Percentiles rank a stretch among this genome's conserved stretches.
Evolutionary conservation across 163 green algal species (phyloP).

Genomic region (Dunaliella salina): DNA sequence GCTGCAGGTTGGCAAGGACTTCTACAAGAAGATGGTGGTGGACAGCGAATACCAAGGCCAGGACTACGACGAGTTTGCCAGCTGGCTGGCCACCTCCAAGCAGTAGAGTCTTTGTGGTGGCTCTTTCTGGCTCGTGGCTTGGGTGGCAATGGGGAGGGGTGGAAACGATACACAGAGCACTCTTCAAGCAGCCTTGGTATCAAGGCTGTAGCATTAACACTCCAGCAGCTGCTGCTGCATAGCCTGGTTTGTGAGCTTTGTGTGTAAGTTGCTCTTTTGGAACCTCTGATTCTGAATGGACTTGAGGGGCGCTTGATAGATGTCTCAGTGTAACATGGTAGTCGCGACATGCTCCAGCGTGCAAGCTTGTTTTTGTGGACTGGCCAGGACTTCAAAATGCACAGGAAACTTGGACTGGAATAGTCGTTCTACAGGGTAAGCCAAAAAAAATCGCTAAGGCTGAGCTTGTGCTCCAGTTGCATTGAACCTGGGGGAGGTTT

Average conservation of each 20-base stretch:
- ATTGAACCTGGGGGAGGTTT: too few relatives aligned
- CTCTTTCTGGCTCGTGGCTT: too few relatives aligned
- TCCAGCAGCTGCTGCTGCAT: background rate
- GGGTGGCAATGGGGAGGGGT: too few relatives aligned
- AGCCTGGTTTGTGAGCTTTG: background rate
- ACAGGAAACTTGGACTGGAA: too few relatives aligned
- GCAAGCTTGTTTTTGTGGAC: too few relatives aligned
- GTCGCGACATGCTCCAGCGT: too few relatives aligned
- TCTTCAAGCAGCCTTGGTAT: too few relatives aligned
- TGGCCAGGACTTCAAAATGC: too few relatives aligned
- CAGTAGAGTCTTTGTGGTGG: background rate
- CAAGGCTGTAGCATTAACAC: background rate
- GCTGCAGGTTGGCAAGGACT: constrained; percentile 39
- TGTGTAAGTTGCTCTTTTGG: background rate
- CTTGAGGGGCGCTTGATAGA: background rate
- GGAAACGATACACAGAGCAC: too few relatives aligned
- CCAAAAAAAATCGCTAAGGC: too few relatives aligned
- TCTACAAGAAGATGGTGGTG: constrained; percentile 67
- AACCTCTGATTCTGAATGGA: background rate
- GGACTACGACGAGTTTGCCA: constrained; percentile 86
- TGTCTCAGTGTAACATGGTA: background rate
- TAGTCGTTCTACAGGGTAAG: too few relatives aligned
- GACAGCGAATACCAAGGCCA: constrained; percentile 86
- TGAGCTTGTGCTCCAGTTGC: too few relatives aligned
- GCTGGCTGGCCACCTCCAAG: constrained; percentile 14